Conservation (phyloP, 108 stramenopile genomes). For the Tribonema minus region DNA sequence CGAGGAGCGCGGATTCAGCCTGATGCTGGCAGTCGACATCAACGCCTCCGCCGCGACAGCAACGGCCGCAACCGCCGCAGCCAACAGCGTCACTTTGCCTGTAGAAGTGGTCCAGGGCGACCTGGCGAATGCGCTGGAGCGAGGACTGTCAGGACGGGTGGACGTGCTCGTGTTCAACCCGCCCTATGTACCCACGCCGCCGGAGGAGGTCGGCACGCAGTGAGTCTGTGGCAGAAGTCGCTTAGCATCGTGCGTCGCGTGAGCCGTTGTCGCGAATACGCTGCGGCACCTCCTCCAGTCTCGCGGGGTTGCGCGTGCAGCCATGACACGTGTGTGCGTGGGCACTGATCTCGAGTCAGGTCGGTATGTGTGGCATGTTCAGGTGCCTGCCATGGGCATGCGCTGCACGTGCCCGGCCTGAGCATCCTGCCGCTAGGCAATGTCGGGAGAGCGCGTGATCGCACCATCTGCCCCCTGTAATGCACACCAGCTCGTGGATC, state of each 20-base stretch:
- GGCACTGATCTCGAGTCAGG: neutral
- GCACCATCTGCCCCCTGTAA: neutral
- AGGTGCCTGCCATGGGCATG: too few relatives aligned
- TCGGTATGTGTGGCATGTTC: too few relatives aligned
- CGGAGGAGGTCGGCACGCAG: conserved; percentile 42
- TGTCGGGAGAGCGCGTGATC: neutral
- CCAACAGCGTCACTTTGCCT: conserved; percentile 34
- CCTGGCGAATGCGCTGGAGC: conserved; percentile 6
- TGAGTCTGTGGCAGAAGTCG: neutral
- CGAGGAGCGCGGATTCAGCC: neutral
- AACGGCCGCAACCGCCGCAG: conserved; percentile 11
- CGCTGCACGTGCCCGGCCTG: too few relatives aligned
- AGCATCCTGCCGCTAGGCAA: neutral
- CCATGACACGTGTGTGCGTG: neutral
- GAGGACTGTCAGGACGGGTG: conserved; percentile 5
- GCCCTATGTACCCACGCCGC: conserved; percentile 53
- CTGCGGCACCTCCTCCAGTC: too few relatives aligned
- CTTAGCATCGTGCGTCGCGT: too few relatives aligned
- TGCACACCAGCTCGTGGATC: neutral
- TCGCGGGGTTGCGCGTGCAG: neutral
- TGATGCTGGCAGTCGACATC: conserved; percentile 37
- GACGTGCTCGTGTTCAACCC: conserved; percentile 55
- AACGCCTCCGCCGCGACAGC: conserved; percentile 27
- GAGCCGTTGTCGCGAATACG: too few relatives aligned
- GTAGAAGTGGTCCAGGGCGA: conserved; percentile 30